These are phyloP conservation scores for Cladophialophora immunda DNA, from an alignment of 2,329 filamentous ascomycete species.

Conservation along the genomic window DNA sequence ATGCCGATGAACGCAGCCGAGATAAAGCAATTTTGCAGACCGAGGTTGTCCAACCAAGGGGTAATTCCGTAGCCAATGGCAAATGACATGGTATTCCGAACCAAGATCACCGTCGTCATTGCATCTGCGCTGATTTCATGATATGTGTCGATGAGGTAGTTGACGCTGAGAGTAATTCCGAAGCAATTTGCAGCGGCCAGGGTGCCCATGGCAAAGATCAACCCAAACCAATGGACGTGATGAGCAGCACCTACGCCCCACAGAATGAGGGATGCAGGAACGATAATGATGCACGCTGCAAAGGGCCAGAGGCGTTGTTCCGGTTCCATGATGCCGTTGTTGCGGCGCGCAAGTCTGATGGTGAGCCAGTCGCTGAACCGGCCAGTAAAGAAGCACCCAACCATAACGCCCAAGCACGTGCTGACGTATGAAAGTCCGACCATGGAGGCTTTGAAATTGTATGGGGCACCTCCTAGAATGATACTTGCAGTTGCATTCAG, in stretches of 20 bases:
- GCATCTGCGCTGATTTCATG: conserved; percentile 59
- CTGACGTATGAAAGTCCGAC: conserved; percentile 52
- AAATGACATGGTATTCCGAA: conserved; percentile 61
- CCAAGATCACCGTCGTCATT: conserved; percentile 60
- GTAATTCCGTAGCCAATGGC: conserved; percentile 61
- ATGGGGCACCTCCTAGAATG: conserved; percentile 48
- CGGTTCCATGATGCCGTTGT: conserved; percentile 42
- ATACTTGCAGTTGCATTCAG: conserved; percentile 53
- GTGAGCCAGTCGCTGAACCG: conserved; percentile 42
- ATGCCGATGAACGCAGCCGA: conserved; percentile 51
- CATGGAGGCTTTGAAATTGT: conserved; percentile 50
- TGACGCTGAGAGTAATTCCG: conserved; percentile 55
- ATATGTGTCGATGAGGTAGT: conserved; percentile 61
- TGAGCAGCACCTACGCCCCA: conserved; percentile 63
- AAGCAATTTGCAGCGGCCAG: conserved; percentile 56
- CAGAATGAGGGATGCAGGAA: conserved; percentile 57
- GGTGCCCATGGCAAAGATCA: conserved; percentile 59
- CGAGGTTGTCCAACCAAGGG: conserved; percentile 52
- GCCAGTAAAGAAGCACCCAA: conserved; percentile 38
- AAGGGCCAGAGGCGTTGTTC: conserved; percentile 44
- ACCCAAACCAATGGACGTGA: conserved; percentile 58
- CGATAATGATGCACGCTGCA: conserved; percentile 50
- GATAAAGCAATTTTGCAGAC: conserved; percentile 53
- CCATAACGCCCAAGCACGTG: conserved; percentile 33
- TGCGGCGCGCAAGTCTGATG: conserved; percentile 39